Evolutionary conservation across 352 stramenopile genomes (phyloP), one percentile per base, ranked within the genome.

Genomic region (Globisporangium nagaii): DNA sequence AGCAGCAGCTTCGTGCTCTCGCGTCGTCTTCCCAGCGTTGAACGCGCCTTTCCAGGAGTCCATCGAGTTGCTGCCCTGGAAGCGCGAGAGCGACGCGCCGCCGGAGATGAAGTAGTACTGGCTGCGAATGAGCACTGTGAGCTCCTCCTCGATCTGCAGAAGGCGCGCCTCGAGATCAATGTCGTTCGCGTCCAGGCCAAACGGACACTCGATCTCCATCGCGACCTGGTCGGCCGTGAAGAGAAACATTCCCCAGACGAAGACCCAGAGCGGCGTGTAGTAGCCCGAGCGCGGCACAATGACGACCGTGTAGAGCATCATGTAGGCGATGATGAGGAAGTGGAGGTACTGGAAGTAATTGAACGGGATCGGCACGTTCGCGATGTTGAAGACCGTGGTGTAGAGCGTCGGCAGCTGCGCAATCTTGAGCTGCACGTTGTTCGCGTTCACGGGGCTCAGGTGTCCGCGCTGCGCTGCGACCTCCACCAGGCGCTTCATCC

Each of bases 301-400:
- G n/a, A 90, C 83, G 56, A 93, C 78, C 12, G 76, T 90, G 68
- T 93, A 93, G 34, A 93, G 72, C 53, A 71, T 72, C 73, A 93
- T 88, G 60, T 90, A 93, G 7, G 65, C 70, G 22, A 69, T 63
- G 35, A 93, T 71, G 47, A 90, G 58, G 4, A 84, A 70, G 50
- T 89, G 75, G 3, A 90, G 65, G 46, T 90, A 90, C 59, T 90
- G 83, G 68, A 86, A 88, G 58, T 93, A 93, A 68, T 89, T 89
- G 72, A 93, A 90, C 25, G 83, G 82, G 51, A 93, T 93, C 17
- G 82, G 82, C 10, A 90, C 78, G 53, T 93, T 90, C 27, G 83
- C 79, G 53, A 93, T 90, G 58, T 85, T 90, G 63, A 88, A 93
- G 34, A 93, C 73, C 1, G 79, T 88, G 24, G 82, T 90, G 59